These are phyloP conservation scores for Pseudocohnilembus persalinus DNA, from an alignment of 169 alveolate species.

Conservation along the genomic window DNA sequence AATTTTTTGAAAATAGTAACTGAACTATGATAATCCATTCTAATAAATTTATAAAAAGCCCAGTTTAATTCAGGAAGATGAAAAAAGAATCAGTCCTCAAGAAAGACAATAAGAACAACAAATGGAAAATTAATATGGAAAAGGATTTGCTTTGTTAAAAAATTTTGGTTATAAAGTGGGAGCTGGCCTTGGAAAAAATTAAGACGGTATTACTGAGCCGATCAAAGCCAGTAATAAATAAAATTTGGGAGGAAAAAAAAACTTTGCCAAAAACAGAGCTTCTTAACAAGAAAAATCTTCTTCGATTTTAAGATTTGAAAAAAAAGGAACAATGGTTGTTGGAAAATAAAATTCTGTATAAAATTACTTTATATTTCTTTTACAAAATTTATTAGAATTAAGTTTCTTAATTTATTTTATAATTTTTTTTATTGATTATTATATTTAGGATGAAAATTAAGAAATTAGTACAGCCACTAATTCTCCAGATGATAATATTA, in stretches of 20 bases:
- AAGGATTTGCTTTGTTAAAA: conserved; percentile 8
- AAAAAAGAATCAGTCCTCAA: conserved; percentile 8
- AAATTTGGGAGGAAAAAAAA: neutral
- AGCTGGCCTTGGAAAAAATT: conserved; percentile 19
- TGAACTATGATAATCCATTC: neutral
- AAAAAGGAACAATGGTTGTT: neutral
- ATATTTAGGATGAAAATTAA: neutral
- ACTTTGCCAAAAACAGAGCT: neutral
- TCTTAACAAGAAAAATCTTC: neutral
- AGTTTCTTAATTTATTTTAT: neutral
- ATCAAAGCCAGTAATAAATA: conserved; percentile 6
- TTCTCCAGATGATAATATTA: neutral
- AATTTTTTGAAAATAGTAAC: neutral
- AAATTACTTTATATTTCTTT: no score
- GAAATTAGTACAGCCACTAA: neutral
- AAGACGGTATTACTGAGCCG: conserved; percentile 16
- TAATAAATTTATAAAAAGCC: no score
- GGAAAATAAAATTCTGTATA: neutral
- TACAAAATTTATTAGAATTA: neutral
- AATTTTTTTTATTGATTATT: no score
- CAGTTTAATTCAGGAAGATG: neutral
- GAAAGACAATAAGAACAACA: conserved; percentile 3
- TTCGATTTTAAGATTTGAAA: neutral
- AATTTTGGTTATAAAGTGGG: conserved; percentile 19
- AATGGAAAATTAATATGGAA: conserved; percentile 9